These are phyloP conservation scores for Penicillium paneum DNA, from an alignment of 2,329 filamentous ascomycete genomes.

Conservation along the genomic window DNA sequence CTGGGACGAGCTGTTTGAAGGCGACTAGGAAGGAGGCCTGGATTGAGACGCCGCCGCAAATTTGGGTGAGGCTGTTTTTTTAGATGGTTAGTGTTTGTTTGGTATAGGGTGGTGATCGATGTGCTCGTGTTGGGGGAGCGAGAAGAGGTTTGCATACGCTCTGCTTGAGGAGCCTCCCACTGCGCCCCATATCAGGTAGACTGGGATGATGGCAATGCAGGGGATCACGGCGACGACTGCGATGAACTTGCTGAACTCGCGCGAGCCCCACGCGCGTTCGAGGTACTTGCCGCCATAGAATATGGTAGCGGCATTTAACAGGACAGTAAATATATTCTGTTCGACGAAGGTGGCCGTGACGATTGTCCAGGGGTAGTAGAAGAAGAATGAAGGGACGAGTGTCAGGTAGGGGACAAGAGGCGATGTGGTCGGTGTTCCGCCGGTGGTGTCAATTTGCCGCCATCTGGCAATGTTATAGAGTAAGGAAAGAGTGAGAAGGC, in stretches of 20 bases:
- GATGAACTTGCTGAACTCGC: conserved; percentile 88
- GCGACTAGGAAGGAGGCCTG: conserved; percentile 94
- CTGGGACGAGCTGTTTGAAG: conserved; percentile 95
- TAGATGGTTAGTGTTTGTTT: conserved; percentile 4
- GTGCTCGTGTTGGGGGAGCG: background rate
- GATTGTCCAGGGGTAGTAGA: conserved; percentile 92
- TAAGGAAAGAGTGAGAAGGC: conserved; percentile 72
- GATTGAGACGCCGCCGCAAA: conserved; percentile 83
- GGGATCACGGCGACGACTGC: conserved; percentile 73
- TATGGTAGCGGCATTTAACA: conserved; percentile 71
- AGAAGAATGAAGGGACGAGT: conserved; percentile 75
- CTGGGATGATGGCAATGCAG: conserved; percentile 69
- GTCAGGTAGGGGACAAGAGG: conserved; percentile 82
- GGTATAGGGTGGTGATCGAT: background rate
- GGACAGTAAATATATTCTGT: conserved; percentile 83
- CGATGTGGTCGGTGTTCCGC: conserved; percentile 35
- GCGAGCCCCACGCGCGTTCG: conserved; percentile 90
- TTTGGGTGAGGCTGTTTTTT: conserved; percentile 64
- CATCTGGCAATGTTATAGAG: conserved; percentile 64
- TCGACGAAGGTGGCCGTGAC: conserved; percentile 83
- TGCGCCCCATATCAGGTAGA: conserved; percentile 71
- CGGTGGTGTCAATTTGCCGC: conserved; percentile 66
- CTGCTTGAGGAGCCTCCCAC: conserved; percentile 49
- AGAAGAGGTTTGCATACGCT: conserved; percentile 36
- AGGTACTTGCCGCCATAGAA: conserved; percentile 94